Percentiles rank a stretch among this genome's conserved stretches.
Conservation (phyloP, 2,329 filamentous ascomycete species). For the Niveomyces coronatus region DNA sequence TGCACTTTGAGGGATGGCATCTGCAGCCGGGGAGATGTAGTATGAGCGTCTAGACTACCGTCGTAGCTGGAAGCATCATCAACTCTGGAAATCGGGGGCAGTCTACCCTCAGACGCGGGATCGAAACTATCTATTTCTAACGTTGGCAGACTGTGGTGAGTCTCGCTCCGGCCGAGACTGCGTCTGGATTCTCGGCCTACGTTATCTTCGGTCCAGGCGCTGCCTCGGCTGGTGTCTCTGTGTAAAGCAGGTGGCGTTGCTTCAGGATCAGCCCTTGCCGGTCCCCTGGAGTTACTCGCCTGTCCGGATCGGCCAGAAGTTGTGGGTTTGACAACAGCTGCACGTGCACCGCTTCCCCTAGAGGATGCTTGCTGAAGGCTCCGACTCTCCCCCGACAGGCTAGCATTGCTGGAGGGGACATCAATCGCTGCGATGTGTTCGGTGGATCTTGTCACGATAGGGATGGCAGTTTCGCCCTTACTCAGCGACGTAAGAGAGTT, state of each 20-base stretch:
- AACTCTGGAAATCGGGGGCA: conserved; percentile 24
- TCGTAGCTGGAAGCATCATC: conserved; percentile 37
- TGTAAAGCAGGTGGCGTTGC: conserved; percentile 42
- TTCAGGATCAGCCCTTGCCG: conserved; percentile 31
- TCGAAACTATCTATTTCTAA: conserved; percentile 31
- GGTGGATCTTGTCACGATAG: conserved; percentile 5
- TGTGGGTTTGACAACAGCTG: conserved; percentile 33
- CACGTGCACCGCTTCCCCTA: conserved; percentile 35
- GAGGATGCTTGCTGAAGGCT: conserved; percentile 23
- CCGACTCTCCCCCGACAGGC: conserved; percentile 7
- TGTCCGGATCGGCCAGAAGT: conserved; percentile 27
- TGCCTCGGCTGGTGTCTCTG: conserved; percentile 33
- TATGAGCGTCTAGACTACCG: conserved; percentile 29
- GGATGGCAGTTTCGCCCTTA: conserved; percentile 29
- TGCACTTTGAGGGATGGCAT: conserved; percentile 26
- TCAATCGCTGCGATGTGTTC: neutral
- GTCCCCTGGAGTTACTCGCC: conserved; percentile 32
- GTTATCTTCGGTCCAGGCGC: conserved; percentile 33
- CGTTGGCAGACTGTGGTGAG: conserved; percentile 24
- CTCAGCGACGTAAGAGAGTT: conserved; percentile 29
- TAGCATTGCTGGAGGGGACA: conserved; percentile 3
- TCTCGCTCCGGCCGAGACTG: conserved; percentile 34
- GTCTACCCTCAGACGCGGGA: conserved; percentile 23
- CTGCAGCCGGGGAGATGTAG: conserved; percentile 15
- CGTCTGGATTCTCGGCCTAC: conserved; percentile 25